Conservation (phyloP, 2,329 filamentous ascomycete genomes). For the Botrytis elliptica region DNA sequence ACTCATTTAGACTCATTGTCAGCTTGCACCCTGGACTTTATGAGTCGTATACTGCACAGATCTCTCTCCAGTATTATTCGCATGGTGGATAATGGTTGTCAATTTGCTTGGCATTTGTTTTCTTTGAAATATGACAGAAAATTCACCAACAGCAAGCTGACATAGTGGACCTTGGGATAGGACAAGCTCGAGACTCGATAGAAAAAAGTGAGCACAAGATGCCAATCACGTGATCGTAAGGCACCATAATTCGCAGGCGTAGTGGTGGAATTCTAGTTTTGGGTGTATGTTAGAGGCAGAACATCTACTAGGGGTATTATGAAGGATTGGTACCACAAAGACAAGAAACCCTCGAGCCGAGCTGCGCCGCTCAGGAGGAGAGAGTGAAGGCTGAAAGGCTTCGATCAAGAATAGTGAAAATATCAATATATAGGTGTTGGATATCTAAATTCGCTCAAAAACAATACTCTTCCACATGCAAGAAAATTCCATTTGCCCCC, state of each 20-base stretch:
- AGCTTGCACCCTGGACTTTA: neutral
- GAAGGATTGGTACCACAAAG: neutral
- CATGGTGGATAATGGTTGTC: too few species aligned
- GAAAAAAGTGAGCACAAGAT: neutral
- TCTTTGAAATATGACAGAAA: neutral
- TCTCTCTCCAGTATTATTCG: neutral
- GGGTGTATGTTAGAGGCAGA: neutral
- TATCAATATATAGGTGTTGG: neutral
- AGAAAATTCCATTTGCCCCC: slow-evolving; percentile 59
- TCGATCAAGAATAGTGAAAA: neutral
- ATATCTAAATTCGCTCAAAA: slow-evolving; percentile 41
- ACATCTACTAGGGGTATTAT: neutral
- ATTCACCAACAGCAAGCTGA: neutral
- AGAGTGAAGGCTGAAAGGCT: neutral
- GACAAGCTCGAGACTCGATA: neutral
- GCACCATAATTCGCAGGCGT: neutral
- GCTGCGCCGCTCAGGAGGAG: neutral
- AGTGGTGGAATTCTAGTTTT: neutral
- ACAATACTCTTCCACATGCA: slow-evolving; percentile 61
- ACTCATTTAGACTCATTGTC: slow-evolving; percentile 7
- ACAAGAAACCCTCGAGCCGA: neutral
- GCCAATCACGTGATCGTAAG: neutral
- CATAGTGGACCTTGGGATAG: neutral
- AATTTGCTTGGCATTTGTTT: too few species aligned
- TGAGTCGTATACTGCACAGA: neutral